Evolutionary conservation across 202 grass and related monocot genomes (phyloP), one percentile per base, ranked within the genome.

Genomic region (Carex sylvatica): DNA sequence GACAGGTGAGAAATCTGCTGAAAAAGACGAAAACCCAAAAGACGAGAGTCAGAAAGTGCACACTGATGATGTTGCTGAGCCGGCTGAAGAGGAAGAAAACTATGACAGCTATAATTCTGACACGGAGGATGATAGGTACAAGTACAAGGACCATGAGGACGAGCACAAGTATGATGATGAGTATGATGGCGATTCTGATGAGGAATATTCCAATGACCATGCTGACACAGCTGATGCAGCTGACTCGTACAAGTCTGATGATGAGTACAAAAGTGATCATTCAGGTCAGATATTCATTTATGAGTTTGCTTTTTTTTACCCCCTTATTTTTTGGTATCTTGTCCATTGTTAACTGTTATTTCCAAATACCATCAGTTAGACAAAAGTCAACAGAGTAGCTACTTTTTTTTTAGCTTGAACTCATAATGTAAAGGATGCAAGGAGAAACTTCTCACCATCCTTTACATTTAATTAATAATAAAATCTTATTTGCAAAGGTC

Each of bases 81-180:
- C 86, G 1, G 83, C 86, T 26, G 87, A 92, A 63, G 64, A 83
- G 47, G 68, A 79, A 82, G 87, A 91, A 86, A 90, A 63, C 86
- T 93, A 88, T 40, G 83, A 36, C 20, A 84, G 89, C 80, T 94
- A 97, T 86, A 77, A 59, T 83, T 94, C 94, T 65, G 94, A 92
- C 70, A 78, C 86, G 74, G 94, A 97, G 77, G 92, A 97, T 6
- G 87, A 97, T 68, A 92, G 94, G 60, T 85, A 93, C 54, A 93
- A 93, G 64, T 96, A 62, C 80, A 83, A 88, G 26, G 94, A 93
- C 79, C 88, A 92, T 64, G 94, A 94, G 24, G 81, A 86, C 47
- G 71, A 77, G 64, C 78, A 89, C 85, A 88, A 85, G 51, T 84
- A 86, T 26, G 92, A 95, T 69, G 82, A 86, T 82, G 90, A 95